These are phyloP conservation scores for Aspergillus asperescens DNA, from an alignment of 495 filamentous ascomycete genomes.

Conservation along the genomic window DNA sequence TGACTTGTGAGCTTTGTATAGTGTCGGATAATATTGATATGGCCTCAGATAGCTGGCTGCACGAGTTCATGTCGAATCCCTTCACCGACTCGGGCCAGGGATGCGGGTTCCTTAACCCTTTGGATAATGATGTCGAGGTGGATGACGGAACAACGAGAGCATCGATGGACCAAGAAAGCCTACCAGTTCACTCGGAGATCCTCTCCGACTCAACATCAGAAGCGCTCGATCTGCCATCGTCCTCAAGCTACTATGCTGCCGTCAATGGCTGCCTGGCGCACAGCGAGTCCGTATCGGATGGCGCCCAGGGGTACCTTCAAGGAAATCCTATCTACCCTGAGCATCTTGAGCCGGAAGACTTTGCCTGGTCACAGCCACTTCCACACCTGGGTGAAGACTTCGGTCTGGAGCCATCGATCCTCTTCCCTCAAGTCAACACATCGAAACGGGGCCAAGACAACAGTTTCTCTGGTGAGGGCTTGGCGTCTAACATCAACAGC, in stretches of 20 bases:
- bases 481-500: neutral
- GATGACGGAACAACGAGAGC: neutral
- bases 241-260: slow-evolving; percentile 1
- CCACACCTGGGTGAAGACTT: slow-evolving; percentile 1
- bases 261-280: neutral
- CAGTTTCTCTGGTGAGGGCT: neutral
- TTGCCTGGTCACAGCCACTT: slow-evolving; percentile 13
- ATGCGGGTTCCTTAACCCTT: slow-evolving; percentile 13
- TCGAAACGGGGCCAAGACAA: slow-evolving; percentile 2
- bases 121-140: slow-evolving; percentile 4
- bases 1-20: neutral
- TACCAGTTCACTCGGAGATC: neutral
- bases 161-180: neutral
- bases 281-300: neutral
- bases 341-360: slow-evolving; percentile 2
- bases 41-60: slow-evolving; percentile 29
- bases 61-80: slow-evolving; percentile 25
- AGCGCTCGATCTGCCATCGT: neutral
- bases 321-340: neutral
- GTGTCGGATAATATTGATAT: slow-evolving; percentile 24
- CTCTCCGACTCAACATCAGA: slow-evolving; percentile 3
- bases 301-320: neutral
- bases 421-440: neutral
- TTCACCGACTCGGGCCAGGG: slow-evolving; percentile 14
- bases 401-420: neutral